These are phyloP conservation scores for Lactarius vividus DNA, from an alignment of 768 basidiomycete species.

Conservation along the genomic window DNA sequence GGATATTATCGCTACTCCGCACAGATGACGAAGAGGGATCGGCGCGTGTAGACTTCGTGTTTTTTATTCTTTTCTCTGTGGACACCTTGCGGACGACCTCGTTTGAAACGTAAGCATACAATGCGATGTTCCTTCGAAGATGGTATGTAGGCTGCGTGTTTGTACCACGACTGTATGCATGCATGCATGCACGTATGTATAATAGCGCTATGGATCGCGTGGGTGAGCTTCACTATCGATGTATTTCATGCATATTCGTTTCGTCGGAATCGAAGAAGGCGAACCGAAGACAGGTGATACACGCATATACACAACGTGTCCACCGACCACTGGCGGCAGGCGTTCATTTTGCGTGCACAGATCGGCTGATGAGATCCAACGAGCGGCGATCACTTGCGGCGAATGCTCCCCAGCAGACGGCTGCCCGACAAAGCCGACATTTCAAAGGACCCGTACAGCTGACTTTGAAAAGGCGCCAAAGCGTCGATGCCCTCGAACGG, in stretches of 20 bases:
- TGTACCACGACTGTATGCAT: background rate
- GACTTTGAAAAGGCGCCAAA: conserved; percentile 11
- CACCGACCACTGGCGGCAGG: conserved; percentile 14
- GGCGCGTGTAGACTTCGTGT: conserved; percentile 12
- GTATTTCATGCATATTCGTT: conserved; percentile 3
- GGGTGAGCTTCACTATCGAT: background rate
- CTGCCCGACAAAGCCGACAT: conserved; percentile 1
- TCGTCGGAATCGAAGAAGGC: background rate
- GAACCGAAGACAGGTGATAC: conserved; percentile 8
- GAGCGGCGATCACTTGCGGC: conserved; percentile 19
- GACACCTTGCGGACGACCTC: conserved; percentile 6
- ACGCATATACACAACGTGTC: conserved; percentile 17
- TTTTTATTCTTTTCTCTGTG: conserved; percentile 6
- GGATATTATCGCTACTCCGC: background rate
- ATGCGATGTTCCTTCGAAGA: background rate
- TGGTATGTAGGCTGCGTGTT: background rate
- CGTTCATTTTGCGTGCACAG: conserved; percentile 21
- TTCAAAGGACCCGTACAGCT: background rate
- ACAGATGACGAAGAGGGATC: conserved; percentile 12
- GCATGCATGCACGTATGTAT: background rate
- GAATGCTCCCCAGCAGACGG: conserved; percentile 5
- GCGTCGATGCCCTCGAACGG: background rate
- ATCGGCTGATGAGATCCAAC: conserved; percentile 21
- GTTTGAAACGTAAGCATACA: conserved; percentile 8
- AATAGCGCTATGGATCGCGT: background rate